Evolutionary conservation across 768 basidiomycete genomes (phyloP).

Genomic region (Rhodotorula graminis): DNA sequence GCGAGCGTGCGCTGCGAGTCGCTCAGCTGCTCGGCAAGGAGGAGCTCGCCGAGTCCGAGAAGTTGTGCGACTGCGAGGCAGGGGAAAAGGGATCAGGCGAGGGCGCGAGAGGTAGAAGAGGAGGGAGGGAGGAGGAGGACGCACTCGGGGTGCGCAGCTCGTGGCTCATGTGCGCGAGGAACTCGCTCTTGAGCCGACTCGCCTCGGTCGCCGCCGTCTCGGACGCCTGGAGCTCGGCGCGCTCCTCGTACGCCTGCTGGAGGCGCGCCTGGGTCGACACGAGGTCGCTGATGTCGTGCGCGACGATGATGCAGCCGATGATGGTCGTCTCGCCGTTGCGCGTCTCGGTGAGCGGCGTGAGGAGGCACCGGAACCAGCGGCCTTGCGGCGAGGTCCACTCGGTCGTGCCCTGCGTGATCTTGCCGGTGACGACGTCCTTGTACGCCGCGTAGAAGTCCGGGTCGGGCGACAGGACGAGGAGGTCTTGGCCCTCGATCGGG

Average conservation of each 20-base stretch:
- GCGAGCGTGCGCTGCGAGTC: conserved; percentile 25
- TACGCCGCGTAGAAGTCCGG: not conserved
- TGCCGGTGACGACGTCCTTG: conserved; percentile 16
- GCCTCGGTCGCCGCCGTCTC: conserved; percentile 38
- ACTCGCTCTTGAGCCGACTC: conserved; percentile 32
- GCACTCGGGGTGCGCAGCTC: conserved; percentile 14
- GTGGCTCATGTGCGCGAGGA: conserved; percentile 30
- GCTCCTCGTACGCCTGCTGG: conserved; percentile 32
- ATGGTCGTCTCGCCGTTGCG: conserved; percentile 9
- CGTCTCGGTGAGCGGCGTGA: conserved; percentile 24
- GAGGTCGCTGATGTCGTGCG: conserved; percentile 36
- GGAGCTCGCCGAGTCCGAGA: conserved; percentile 35
- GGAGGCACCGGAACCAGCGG: conserved; percentile 14
- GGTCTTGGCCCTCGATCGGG: conserved; percentile 5
- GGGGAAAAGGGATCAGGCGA: not conserved
- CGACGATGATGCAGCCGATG: conserved; percentile 38
- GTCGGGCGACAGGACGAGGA: not conserved
- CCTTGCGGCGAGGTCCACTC: not conserved
- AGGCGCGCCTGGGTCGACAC: conserved; percentile 25
- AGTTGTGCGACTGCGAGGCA: conserved; percentile 24
- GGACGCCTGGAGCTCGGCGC: conserved; percentile 27
- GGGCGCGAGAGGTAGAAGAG: not conserved
- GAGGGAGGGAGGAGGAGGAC: not conserved
- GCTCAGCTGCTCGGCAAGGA: conserved; percentile 27
- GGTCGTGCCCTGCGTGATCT: not conserved